Conservation (phyloP, 306 rosid genomes). For the Sphenostylis stenocarpa region DNA sequence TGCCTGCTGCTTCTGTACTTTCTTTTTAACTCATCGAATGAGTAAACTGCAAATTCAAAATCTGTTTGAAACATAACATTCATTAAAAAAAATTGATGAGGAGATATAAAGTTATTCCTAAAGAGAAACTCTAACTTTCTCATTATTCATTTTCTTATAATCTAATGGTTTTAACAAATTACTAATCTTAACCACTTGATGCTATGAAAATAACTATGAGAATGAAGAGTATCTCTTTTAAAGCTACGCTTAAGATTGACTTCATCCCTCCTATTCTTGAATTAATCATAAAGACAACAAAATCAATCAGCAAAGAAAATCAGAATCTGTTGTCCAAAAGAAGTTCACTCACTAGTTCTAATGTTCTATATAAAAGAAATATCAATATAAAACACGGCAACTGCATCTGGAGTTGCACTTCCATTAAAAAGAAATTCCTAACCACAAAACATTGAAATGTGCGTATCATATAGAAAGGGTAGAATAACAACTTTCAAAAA, state of each 20-base stretch:
- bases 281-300: slow-evolving; percentile 1
- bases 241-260: too few relatives aligned
- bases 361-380: neutral
- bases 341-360: neutral
- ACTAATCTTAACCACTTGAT: too few relatives aligned
- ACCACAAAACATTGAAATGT: neutral
- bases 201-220: too few relatives aligned
- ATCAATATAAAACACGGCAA: neutral
- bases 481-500: neutral
- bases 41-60: slow-evolving; percentile 12
- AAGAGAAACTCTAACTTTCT: too few relatives aligned
- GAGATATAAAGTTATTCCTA: too few relatives aligned
- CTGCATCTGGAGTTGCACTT: neutral
- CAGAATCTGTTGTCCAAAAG: neutral
- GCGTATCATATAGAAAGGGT: neutral
- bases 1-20: slow-evolving; percentile 25
- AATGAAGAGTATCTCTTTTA: too few relatives aligned
- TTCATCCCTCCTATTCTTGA: neutral
- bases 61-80: slow-evolving; percentile 6
- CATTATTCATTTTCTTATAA: too few relatives aligned
- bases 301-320: slow-evolving; percentile 16
- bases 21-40: slow-evolving; percentile 36
- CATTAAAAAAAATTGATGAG: neutral
- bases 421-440: neutral
- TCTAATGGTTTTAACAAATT: too few relatives aligned